Percentiles rank a stretch among this genome's conserved stretches.
These are phyloP conservation scores for Carex parvula DNA, from an alignment of 176 grass and related monocot species.

Conservation along the genomic window DNA sequence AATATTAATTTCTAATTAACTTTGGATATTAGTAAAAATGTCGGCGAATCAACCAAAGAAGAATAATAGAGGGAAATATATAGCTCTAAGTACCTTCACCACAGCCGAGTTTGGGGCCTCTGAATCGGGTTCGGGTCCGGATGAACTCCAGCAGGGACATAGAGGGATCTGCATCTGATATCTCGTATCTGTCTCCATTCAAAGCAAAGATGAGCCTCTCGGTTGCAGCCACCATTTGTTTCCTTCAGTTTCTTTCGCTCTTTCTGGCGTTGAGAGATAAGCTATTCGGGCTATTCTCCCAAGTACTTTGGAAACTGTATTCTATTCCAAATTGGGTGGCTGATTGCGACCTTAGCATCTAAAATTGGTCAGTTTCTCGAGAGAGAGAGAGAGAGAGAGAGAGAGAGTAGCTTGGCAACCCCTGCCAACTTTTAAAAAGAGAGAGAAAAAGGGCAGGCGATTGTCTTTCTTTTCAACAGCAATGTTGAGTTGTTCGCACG, in stretches of 20 bases:
- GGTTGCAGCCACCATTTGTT: background rate
- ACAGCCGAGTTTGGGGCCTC: constrained; percentile 62
- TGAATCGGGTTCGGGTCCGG: constrained; percentile 51
- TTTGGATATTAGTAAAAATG: too few species aligned
- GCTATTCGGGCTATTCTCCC: background rate
- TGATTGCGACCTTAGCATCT: too few species aligned
- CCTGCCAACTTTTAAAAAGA: too few species aligned
- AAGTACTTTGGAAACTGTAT: too few species aligned
- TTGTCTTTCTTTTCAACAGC: too few species aligned
- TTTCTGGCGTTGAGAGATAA: background rate
- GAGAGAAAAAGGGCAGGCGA: too few species aligned
- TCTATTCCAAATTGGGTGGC: too few species aligned
- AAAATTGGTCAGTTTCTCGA: too few species aligned
- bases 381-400: too few species aligned
- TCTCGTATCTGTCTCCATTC: constrained; percentile 54
- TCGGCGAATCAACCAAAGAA: background rate
- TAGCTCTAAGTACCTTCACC: constrained; percentile 44
- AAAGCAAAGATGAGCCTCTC: constrained; percentile 49
- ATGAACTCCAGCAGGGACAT: constrained; percentile 71
- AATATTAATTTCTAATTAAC: too few species aligned
- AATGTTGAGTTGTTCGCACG: too few species aligned
- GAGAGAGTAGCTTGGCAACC: too few species aligned
- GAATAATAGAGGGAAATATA: background rate
- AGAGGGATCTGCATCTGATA: constrained; percentile 39
- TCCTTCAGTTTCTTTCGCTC: background rate